Base-by-base conservation (phyloP, 805 yeast species). In the Saccharomycopsis sp. region DNA sequence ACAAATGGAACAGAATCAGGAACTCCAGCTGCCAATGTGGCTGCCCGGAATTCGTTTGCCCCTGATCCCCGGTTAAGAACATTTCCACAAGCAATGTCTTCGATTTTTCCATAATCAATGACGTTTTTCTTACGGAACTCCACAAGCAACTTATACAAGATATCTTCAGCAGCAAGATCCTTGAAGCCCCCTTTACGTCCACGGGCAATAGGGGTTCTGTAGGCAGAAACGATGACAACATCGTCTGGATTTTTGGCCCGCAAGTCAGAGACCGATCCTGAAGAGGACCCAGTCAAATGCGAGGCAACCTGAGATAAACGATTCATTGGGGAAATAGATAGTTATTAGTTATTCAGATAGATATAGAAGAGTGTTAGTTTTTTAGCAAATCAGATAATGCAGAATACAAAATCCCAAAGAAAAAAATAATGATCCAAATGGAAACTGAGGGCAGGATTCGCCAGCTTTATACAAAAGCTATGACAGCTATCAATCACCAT, bases 31-130 rank as follows among this genome's bases (percentile, higher is more conserved):
- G 92, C 94, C 59, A 93, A 79, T 64, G 82, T 78, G 49, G 97
- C 97, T 54, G 96, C 97, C 66, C 98, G 79, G 74, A 89, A 96
- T 74, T 92, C 97, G 58, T 87, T 86, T 57, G 94, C 97, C 67
- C 97, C 98, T 23, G 97, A 96, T 55, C 96, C 97, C 53, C 83
- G 81, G 75, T 92, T 90, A 69, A 92, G 79, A 25, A 93, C 97
- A 71, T 93, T 93, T 65, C 98, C 98, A 63, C 89, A 85, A 35
- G 86, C 86, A 59, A 93, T 85, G 67, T 93, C 97, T 66, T 87
- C 96, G 62, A 93, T 84, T 64, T 83, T 69, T 52, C 76, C 73
- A 58, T 83, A 78, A 58, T 82, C 81, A 12, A 82, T 68, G 53
- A 76, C 73, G 38, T 81, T 65, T 62, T 78, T 78, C 59, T 79